Evolutionary conservation across 106 monocot species (phyloP), one percentile per base, ranked within the genome.

Genomic region (Ottelia alismoides): DNA sequence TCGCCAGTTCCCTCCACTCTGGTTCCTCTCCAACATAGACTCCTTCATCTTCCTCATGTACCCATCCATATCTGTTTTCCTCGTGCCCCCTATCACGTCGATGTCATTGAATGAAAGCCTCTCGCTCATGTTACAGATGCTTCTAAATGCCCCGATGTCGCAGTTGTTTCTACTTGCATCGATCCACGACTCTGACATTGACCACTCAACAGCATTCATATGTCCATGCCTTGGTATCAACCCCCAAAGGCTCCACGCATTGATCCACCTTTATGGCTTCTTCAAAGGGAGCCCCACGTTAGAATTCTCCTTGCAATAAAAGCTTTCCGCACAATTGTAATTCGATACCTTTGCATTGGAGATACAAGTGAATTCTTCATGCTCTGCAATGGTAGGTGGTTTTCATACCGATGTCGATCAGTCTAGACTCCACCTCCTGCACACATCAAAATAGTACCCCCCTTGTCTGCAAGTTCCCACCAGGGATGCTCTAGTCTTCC

Each of bases 231-330:
- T 29, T 50, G 85, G 78, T 30, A 96, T 82, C 26, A 89, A 68
- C 7, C 84, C 96, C 81, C 73, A 82, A 2, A 96, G 69, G 57
- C 49, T 84, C 94, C 80, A 88, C 2, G 65, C 81, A 52, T 81
- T 84, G 70, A 75, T 77, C 92, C 93, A 84, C 60, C 57, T 47
- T n/a, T 53, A 65, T 14, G 85, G 58, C 70, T 98, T 89, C 72
- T 79, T 92, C 0, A 31, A 25, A 0, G 56, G 25, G 19, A 25
- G 48, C 49, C 31, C 40, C 1, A 25, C 63, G 19, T 18, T 31
- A 7, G 63, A 14, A 28, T 71, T 69, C 29, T 78, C 62, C 5
- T 25, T 31, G 57, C 59, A 76, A n/a, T 74, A 76, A 16, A 89
- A 76, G 62, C 76, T 85, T 59, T 73, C 84, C 1, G 71, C 71